Base-by-base conservation (phyloP, 139 green algal genomes). In the Chlamydomonas sphaeroides region DNA sequence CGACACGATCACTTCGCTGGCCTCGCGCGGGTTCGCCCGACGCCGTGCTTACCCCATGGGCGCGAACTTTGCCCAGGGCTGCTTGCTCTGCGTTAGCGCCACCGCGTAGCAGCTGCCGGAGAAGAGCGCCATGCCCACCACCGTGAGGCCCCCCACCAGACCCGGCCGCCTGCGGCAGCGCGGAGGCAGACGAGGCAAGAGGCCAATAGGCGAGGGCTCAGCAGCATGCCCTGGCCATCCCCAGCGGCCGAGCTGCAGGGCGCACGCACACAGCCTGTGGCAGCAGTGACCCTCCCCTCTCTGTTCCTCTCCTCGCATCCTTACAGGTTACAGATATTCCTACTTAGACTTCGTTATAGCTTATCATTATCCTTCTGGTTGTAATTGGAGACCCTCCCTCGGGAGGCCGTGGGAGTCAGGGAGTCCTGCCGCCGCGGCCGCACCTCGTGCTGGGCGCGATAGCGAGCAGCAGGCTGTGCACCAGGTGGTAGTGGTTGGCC, bases 401-500 rank as follows among this genome's bases (percentile, higher is more conserved):
- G 45, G 8, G 10, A 51, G 10, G 45, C 10, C 28, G 14, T 28
- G 11, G 5, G 28, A 65, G 28, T 5, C 28, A 10, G 11, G 30
- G 8, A 15, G 28, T 7, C 59, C 5, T 6, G 5, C 59, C 8
- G 11, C 28, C 8, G 32, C 32, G 6, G 17, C 32, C 11, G 5
- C 32, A 84, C 78, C n/a, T 38, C 3, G 66, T 70, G 66, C 18
- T 68, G n/a, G 79, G 79, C 23, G 79, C 79, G 30, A 75, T 67
- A 21, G 68, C 79, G 14, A 85, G 59, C 20, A 85, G 56, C 42
- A 85, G 56, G 41, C 49, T 65, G 57, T 85, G 79, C 0, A 79
- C 14, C 0, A 85, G 56, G n/a, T 85, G 79, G 42, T 79, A 76
- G 18, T 73, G 66, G 57, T 85, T 85, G 68, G 79, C 79, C 0